Evolutionary conservation across 2,329 filamentous ascomycete species (phyloP).

Genomic region (Ophioceras dolichostomum): DNA sequence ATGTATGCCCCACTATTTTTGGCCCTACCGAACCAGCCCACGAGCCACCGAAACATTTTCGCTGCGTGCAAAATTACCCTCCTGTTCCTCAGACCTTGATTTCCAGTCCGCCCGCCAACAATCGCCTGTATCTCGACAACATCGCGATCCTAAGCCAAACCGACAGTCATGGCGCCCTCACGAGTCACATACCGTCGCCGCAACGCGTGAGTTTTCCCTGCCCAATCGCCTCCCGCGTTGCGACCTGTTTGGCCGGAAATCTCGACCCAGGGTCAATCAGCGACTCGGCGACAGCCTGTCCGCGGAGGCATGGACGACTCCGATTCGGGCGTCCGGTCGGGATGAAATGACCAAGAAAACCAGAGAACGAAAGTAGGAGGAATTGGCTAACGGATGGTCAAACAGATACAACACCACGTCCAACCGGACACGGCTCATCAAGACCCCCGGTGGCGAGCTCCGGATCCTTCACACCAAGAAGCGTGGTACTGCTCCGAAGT

Average conservation of each 20-base stretch:
- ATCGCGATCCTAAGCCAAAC: constrained; percentile 8
- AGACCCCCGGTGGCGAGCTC: constrained; percentile 93
- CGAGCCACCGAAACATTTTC: neutral
- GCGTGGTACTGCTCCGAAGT: constrained; percentile 96
- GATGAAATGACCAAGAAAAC: too few relatives aligned
- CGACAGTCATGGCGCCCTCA: constrained; percentile 40
- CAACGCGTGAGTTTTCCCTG: constrained; percentile 50
- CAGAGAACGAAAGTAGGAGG: neutral
- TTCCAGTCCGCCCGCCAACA: too few relatives aligned
- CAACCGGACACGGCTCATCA: constrained; percentile 92
- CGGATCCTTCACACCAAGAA: constrained; percentile 99
- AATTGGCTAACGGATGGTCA: neutral
- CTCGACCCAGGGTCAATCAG: too few relatives aligned
- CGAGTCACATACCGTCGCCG: constrained; percentile 56
- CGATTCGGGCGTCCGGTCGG: too few relatives aligned
- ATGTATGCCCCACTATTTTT: neutral
- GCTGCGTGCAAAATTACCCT: neutral
- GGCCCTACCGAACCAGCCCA: neutral
- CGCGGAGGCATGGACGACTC: too few relatives aligned
- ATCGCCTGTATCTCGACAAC: neutral
- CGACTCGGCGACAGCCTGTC: too few relatives aligned
- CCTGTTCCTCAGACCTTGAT: too few relatives aligned
- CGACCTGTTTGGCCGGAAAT: too few relatives aligned
- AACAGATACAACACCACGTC: constrained; percentile 92
- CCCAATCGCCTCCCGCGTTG: too few relatives aligned